Percentiles rank a stretch among this genome's conserved stretches.
phyloP scores from a whole-genome alignment of 805 yeast genomes.

The Starmerella apis region DNA sequence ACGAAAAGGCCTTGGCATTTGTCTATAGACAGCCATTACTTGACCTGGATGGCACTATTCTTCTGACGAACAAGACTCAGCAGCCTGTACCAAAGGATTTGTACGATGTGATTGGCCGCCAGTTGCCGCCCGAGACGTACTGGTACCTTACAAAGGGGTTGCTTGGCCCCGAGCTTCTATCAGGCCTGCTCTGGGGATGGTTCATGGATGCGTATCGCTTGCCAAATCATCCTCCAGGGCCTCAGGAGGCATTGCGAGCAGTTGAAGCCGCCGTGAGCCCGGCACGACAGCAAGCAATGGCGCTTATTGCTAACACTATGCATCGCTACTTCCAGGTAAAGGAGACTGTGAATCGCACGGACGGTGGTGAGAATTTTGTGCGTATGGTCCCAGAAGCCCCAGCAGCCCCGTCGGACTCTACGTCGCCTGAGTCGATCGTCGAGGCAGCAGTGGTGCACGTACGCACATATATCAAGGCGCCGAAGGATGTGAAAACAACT shows the following conservation, averaged over 20 bases:
- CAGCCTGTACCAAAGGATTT: conserved; percentile 59
- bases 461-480: neutral
- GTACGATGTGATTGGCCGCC: conserved; percentile 70
- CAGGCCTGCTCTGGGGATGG: conserved; percentile 55
- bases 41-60: conserved; percentile 57
- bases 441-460: conserved; percentile 16
- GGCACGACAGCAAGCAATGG: conserved; percentile 51
- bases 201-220: conserved; percentile 42
- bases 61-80: conserved; percentile 41
- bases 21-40: conserved; percentile 66
- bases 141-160: conserved; percentile 75
- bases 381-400: conserved; percentile 10
- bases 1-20: conserved; percentile 58
- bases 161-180: conserved; percentile 50
- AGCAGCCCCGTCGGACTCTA: neutral
- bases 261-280: conserved; percentile 36
- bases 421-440: conserved; percentile 9
- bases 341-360: conserved; percentile 34
- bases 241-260: conserved; percentile 36
- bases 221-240: conserved; percentile 10
- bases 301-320: conserved; percentile 57
- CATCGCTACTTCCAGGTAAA: conserved; percentile 79
- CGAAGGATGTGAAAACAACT: neutral
- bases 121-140: conserved; percentile 75
- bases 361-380: conserved; percentile 15